Evolutionary conservation across 2,329 filamentous ascomycete species (phyloP).

Genomic region (Aureobasidium sp.): DNA sequence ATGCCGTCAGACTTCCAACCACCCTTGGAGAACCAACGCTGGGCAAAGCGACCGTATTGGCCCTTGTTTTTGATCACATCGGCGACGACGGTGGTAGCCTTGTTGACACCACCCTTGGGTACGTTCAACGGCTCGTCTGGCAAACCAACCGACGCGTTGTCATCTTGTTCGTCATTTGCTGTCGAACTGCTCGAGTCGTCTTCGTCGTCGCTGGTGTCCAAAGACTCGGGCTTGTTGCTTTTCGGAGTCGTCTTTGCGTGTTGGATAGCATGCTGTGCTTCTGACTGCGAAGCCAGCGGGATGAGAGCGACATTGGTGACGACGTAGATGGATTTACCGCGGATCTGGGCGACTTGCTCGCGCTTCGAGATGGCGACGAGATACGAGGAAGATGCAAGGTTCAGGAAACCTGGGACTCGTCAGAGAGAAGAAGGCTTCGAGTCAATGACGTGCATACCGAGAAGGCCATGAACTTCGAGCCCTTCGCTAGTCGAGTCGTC

Average conservation of each 20-base stretch:
- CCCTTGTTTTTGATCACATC: slow-evolving; percentile 80
- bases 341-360: slow-evolving; percentile 80
- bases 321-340: slow-evolving; percentile 73
- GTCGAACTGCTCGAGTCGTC: slow-evolving; percentile 23
- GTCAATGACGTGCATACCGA: slow-evolving; percentile 38
- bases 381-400: slow-evolving; percentile 66
- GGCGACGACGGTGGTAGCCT: slow-evolving; percentile 64
- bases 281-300: slow-evolving; percentile 65
- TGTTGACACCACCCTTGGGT: slow-evolving; percentile 23
- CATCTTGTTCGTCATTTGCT: slow-evolving; percentile 26
- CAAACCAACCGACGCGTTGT: slow-evolving; percentile 13
- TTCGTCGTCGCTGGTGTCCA: slow-evolving; percentile 24
- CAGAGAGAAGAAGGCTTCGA: not conserved
- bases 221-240: slow-evolving; percentile 25
- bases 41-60: slow-evolving; percentile 79
- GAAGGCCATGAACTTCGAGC: slow-evolving; percentile 43
- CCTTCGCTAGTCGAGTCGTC: slow-evolving; percentile 30
- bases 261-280: slow-evolving; percentile 63
- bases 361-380: slow-evolving; percentile 79
- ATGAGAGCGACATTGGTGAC: slow-evolving; percentile 87
- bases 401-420: slow-evolving; percentile 60
- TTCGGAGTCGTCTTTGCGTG: slow-evolving; percentile 45
- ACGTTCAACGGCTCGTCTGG: slow-evolving; percentile 16
- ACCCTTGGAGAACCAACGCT: slow-evolving; percentile 75
- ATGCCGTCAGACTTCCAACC: slow-evolving; percentile 69